Conservation (phyloP, 345 rosid species). For the Eucalyptus sp. region DNA sequence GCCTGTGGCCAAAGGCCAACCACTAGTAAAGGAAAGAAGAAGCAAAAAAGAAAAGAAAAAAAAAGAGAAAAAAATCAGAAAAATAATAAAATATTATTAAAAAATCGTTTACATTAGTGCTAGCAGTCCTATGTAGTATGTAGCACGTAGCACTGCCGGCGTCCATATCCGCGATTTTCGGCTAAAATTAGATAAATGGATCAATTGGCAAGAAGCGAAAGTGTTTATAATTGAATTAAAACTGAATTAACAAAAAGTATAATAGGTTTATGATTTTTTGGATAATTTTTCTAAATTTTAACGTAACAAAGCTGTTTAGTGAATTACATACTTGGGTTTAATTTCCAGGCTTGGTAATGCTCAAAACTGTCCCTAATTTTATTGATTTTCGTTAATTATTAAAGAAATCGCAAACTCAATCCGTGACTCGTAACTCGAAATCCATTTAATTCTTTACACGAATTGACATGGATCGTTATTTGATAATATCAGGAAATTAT, state of each 20-base stretch:
- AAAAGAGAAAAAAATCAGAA: too few species aligned
- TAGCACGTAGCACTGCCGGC: fast-evolving
- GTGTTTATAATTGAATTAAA: fast-evolving
- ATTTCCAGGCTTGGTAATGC: not conserved
- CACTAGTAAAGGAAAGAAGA: too few species aligned
- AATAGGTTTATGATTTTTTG: too few species aligned
- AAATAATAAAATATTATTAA: too few species aligned
- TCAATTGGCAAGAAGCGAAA: fast-evolving
- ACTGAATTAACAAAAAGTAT: fast-evolving
- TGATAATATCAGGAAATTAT: not conserved
- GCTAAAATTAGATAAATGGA: fast-evolving
- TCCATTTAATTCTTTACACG: not conserved
- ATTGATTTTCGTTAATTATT: not conserved
- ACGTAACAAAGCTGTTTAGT: not conserved
- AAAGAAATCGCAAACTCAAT: not conserved
- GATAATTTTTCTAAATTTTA: not conserved
- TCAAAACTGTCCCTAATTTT: not conserved
- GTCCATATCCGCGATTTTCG: fast-evolving
- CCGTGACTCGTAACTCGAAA: not conserved
- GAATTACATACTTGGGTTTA: not conserved
- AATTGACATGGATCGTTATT: not conserved
- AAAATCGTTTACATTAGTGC: fast-evolving
- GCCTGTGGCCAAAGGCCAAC: too few species aligned
- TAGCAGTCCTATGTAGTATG: fast-evolving
- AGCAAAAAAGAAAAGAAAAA: too few species aligned